Evolutionary conservation across 306 rosid species (phyloP), one percentile per base, ranked within the genome.

Genomic region (Calophaca sinica): DNA sequence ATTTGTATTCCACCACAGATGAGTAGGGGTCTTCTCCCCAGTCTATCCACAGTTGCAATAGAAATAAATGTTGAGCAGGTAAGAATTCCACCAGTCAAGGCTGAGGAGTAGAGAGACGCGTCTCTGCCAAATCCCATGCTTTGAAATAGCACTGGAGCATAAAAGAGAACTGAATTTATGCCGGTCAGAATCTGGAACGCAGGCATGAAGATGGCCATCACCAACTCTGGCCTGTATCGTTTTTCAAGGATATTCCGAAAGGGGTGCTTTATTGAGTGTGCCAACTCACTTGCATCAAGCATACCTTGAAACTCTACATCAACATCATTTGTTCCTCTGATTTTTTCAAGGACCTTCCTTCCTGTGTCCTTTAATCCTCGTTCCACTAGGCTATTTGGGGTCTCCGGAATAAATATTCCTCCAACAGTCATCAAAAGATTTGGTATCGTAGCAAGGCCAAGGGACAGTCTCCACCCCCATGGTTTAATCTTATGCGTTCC

Each of bases 381-480:
- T 74, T 90, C 94, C 12, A 88, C 73, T 65, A 90, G 68, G 88
- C 94, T 92, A 69, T 92, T 92, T 7, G 96, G 98, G 4, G 96
- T 92, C 36, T 92, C 36, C 0, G 36, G 36, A 33, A 33, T 33
- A 33, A 33, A 33, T 33, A 33, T 33, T 33, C 36, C 36, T 33
- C 36, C 36, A 33, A 33, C 36, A 2, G 92, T 90, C 98, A 92
- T 92, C 63, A 84, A 33, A 2, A 74, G n/a, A 13, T 96, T 96
- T 32, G 94, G 96, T 11, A 74, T 28, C 45, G 89, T 73, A 20
- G 26, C 26, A 20, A 20, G 26, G 26, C 26, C 26, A 20, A 20
- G 26, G 26, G 26, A 20, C 26, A 62, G 98, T 96, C 96, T 86
- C 98, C 98, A 92, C 7, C 98, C 98, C 98, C 96, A 90, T 5